A percentile compares a stretch with the other conserved stretches of the same genome.
phyloP scores from a whole-genome alignment of 116 monocot species.

The Trichopus zeylanicus region DNA sequence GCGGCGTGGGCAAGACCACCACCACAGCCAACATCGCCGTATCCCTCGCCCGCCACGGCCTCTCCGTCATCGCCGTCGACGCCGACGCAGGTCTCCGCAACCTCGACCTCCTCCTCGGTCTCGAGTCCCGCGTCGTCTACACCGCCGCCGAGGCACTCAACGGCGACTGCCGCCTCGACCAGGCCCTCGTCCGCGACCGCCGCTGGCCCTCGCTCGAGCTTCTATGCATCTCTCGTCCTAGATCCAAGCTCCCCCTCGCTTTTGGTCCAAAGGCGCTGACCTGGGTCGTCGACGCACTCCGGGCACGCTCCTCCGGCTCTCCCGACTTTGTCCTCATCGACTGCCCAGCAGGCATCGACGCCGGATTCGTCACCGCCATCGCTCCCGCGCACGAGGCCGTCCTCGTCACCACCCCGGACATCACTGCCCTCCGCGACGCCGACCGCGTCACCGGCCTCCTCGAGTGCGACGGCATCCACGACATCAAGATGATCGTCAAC shows the following conservation, averaged over 20 bases:
- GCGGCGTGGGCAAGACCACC: conserved; percentile 90
- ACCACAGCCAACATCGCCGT: conserved; percentile 72
- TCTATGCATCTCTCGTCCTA: conserved; percentile 78
- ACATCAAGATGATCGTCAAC: conserved; percentile 96
- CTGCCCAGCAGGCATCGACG: conserved; percentile 93
- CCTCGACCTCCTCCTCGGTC: conserved; percentile 76
- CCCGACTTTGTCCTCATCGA: conserved; percentile 87
- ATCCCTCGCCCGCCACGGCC: conserved; percentile 74
- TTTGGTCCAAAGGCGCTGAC: conserved; percentile 72
- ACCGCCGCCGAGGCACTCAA: conserved; percentile 85
- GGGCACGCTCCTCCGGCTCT: conserved; percentile 18
- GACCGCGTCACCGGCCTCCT: conserved; percentile 89
- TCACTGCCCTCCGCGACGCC: conserved; percentile 81
- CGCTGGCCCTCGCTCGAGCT: conserved; percentile 55
- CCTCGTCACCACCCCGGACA: conserved; percentile 92
- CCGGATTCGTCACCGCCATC: conserved; percentile 93
- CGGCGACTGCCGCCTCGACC: conserved; percentile 94
- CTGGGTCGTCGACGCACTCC: conserved; percentile 71
- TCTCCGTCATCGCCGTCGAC: conserved; percentile 75
- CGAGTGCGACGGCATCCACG: conserved; percentile 88
- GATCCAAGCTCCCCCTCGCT: conserved; percentile 71
- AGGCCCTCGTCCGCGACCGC: conserved; percentile 89
- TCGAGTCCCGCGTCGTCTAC: conserved; percentile 90
- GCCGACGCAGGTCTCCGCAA: conserved; percentile 91
- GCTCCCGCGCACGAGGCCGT: conserved; percentile 93